These are phyloP conservation scores for Eudorina sp. DNA, from an alignment of 139 green algal genomes.

Conservation along the genomic window DNA sequence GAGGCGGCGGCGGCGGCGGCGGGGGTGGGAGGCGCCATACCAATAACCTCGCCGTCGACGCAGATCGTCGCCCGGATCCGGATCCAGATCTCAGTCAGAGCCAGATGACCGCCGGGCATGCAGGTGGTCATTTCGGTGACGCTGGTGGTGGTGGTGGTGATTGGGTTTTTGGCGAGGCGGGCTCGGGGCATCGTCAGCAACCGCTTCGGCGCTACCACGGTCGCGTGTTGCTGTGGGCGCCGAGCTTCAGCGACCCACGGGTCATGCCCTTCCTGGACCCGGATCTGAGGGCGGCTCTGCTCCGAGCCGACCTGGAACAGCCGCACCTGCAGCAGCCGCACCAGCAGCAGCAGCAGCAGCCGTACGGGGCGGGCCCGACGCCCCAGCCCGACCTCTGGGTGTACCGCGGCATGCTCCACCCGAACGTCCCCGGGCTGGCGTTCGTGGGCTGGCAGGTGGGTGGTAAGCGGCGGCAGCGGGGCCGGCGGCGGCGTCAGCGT, in stretches of 20 bases:
- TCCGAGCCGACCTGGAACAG: not conserved
- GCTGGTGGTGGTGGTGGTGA: too few species aligned
- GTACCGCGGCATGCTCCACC: conserved; percentile 21
- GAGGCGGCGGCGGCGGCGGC: not conserved
- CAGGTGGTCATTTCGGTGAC: not conserved
- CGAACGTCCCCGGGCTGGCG: conserved; percentile 28
- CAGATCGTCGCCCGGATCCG: too few species aligned
- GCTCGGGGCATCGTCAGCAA: not conserved
- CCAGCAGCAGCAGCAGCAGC: not conserved
- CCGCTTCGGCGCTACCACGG: not conserved
- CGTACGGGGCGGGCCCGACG: too few species aligned
- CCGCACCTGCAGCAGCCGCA: not conserved
- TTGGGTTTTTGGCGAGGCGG: too few species aligned
- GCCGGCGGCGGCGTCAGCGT: too few species aligned
- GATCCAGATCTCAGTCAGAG: too few species aligned
- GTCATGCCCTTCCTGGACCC: conserved; percentile 35
- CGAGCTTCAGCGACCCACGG: conserved; percentile 33
- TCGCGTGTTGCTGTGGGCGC: conserved; percentile 18
- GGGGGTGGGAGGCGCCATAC: not conserved
- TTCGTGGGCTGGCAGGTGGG: conserved; percentile 20
- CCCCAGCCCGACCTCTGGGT: not conserved
- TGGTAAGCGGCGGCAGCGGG: too few species aligned
- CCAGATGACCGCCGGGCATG: not conserved
- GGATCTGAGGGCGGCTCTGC: not conserved
- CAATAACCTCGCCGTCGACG: not conserved